Evolutionary conservation across 192 early-diverging fungal genomes (phyloP), one percentile per base, ranked within the genome.

Genomic region (Coemansia sp.): DNA sequence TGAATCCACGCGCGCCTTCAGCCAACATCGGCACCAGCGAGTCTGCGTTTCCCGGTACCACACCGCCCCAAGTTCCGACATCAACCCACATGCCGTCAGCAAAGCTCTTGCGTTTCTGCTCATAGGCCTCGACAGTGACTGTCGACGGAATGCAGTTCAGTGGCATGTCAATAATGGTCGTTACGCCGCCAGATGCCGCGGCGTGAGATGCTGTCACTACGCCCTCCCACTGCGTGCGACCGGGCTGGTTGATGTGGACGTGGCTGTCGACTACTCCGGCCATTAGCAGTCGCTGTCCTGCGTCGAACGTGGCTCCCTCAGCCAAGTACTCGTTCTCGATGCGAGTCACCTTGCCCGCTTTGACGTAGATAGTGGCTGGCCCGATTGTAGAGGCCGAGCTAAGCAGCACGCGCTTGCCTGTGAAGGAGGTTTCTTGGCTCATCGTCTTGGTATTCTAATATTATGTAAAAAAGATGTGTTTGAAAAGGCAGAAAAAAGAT

Each of bases 101-200:
- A 40, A 91, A 90, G 62, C 90, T 89, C 40, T 80, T 74, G 46
- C 88, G 80, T 77, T 94, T 94, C 43, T 79, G 68, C 30, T 86
- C 37, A 52, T 91, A 87, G 50, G 91, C 89, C 23, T 75, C 84
- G 17, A 88, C 87, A 2, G 89, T 92, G 47, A 91, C 91, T 23
- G 92, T 94, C 46, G 91, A 90, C n/a, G 92, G 92, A 66, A 94
- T 94, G 58, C 90, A 89, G 86, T 94, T 94, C 66, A 94, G 85
- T 19, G 92, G 92, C 92, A 94, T 94, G 64, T 94, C 92, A 37
- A 94, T 86, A 30, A 94, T 86, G 1, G 92, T 92, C 0, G 91
- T 94, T 32, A 90, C 87, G 68, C 92, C 92, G 57, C 92, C 92
- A 35, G 91, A 90, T n/a, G 91, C 91, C 39, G 92, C 92, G 40